A percentile compares a stretch with the other conserved stretches of the same genome.
phyloP scores from a whole-genome alignment of 805 yeast species.

The Kodamaea laetipori region DNA sequence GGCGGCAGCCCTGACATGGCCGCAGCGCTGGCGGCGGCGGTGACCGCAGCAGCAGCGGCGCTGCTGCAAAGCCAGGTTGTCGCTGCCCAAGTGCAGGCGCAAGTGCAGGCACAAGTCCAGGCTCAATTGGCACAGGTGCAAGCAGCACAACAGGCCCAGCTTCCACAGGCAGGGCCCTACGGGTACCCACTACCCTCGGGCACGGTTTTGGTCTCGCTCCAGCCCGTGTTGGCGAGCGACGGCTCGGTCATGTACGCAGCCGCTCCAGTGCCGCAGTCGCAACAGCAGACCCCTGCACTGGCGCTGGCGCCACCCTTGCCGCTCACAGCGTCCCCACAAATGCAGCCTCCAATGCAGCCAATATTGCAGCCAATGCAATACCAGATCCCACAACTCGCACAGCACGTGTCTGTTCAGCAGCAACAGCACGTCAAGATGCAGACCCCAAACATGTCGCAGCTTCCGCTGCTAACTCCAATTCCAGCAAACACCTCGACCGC shows the following conservation, averaged over 20 bases:
- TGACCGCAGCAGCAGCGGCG: slow-evolving; percentile 9
- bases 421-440: slow-evolving; percentile 1
- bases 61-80: slow-evolving; percentile 1
- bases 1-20: slow-evolving; percentile 2
- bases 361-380: slow-evolving; percentile 4
- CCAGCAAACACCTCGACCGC: slow-evolving; percentile 16
- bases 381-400: slow-evolving; percentile 5
- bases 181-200: slow-evolving; percentile 12
- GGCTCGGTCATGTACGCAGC: slow-evolving; percentile 17
- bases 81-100: slow-evolving; percentile 8
- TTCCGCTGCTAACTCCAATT: slow-evolving; percentile 16
- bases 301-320: slow-evolving; percentile 6
- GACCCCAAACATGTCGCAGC: too few relatives aligned
- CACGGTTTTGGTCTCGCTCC: slow-evolving; percentile 14
- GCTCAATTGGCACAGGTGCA: slow-evolving; percentile 7
- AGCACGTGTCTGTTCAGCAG: background rate
- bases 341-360: slow-evolving; percentile 11
- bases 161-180: slow-evolving; percentile 1
- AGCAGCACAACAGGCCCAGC: background rate
- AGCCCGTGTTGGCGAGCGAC: slow-evolving; percentile 17
- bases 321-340: slow-evolving; percentile 6
- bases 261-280: slow-evolving; percentile 9
- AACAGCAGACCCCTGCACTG: slow-evolving; percentile 9
- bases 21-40: slow-evolving; percentile 2
- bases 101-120: slow-evolving; percentile 5